Base-by-base conservation (phyloP, 169 alveolate species). In the Plasmodium malariae region DNA sequence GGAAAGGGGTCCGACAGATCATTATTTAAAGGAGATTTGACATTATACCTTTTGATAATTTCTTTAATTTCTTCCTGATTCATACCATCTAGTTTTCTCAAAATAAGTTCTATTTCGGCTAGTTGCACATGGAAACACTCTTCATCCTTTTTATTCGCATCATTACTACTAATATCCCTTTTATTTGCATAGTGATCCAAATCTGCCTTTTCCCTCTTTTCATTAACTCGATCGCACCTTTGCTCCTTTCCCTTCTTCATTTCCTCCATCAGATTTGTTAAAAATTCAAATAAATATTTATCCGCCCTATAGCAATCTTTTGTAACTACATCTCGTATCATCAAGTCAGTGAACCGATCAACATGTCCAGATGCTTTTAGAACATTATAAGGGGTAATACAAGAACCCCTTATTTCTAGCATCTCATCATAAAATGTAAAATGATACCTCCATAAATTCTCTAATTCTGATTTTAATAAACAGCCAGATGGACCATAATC, bases 401-500 rank as follows among this genome's bases (percentile, higher is more conserved):
- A 95, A 2, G 98, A 94, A 14, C 96, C 92, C 34, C 88, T 90
- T 7, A 98, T 96, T 85, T 98, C 99, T 67, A 98, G 93, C 99
- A 98, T 96, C 68, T 97, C 99, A 76, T 98, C 99, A 72, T 96
- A 98, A 48, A 98, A 91, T 45, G 98, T 96, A 92, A 98, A 98
- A 89, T 98, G 99, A 63, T 96, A 95, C 74, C 99, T 95, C 99
- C 99, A 98, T 45, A 95, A 94, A 48, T 89, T 90, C 87, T 97
- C 99, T 3, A 98, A 94, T 68, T 98, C 98, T 28, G 95, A 94
- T 95, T 98, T 98, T 49, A 98, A 92, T 0, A 99, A 98, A 80
- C 99, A 96, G 21, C 99, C 99, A 14, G 98, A 98, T 6, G 99
- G 99, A 28, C 99, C 99, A 93, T 95, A 98, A 93, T 98, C 99